A percentile compares a stretch with the other conserved stretches of the same genome.
These are phyloP conservation scores for Mycena sanguinolenta DNA, from an alignment of 768 basidiomycete genomes.

Conservation along the genomic window DNA sequence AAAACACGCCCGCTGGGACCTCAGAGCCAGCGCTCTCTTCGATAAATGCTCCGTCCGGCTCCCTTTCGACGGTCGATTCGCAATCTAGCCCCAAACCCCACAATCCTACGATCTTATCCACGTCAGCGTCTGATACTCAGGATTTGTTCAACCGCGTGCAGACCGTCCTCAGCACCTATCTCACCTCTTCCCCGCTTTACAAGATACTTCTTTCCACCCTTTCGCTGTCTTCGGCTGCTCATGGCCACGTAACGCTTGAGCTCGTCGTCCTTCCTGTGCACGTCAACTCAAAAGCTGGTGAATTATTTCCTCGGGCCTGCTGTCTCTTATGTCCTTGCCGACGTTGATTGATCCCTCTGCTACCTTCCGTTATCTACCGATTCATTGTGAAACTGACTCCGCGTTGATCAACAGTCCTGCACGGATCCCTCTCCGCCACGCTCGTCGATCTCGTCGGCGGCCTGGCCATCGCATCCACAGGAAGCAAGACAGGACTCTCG, in stretches of 20 bases:
- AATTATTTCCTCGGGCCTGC: not conserved
- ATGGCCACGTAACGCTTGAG: constrained; percentile 19
- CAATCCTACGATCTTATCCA: not conserved
- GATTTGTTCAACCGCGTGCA: constrained; percentile 17
- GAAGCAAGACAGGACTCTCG: constrained; percentile 34
- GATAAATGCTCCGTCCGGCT: too few species aligned
- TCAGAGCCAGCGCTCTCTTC: too few species aligned
- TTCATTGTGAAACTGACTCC: not conserved
- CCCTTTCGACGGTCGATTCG: too few species aligned
- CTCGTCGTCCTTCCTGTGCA: constrained; percentile 34
- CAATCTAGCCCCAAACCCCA: too few species aligned
- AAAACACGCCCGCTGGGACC: too few species aligned
- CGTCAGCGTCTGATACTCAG: not conserved
- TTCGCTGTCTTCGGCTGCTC: constrained; percentile 12
- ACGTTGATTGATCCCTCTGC: not conserved
- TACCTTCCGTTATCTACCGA: not conserved
- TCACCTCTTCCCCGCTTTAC: constrained; percentile 36
- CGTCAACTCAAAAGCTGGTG: constrained; percentile 36
- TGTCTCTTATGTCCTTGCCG: not conserved
- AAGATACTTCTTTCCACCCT: constrained; percentile 27
- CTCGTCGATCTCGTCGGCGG: constrained; percentile 35
- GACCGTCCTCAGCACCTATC: constrained; percentile 28
- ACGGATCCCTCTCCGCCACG: constrained; percentile 34
- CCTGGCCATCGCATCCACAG: constrained; percentile 28
- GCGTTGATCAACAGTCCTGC: constrained; percentile 24